phyloP scores from a whole-genome alignment of 805 yeast species.

The Yamadazyma akitaensis region DNA sequence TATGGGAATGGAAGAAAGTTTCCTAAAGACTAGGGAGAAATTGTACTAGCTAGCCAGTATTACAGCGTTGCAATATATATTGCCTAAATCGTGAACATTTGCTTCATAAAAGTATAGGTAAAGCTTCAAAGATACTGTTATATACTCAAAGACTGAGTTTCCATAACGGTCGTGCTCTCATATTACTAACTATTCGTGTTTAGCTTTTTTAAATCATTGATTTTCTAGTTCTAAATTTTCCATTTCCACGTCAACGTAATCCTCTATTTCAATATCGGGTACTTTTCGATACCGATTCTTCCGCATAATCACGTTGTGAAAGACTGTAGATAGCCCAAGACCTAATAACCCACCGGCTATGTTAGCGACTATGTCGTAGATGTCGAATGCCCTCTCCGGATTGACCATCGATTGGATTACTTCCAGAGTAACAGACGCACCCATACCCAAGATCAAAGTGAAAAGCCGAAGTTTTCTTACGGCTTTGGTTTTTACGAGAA shows the following conservation, averaged over 20 bases:
- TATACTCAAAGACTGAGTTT: neutral
- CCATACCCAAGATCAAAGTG: conserved; percentile 42
- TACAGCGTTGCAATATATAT: too few relatives aligned
- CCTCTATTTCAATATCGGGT: neutral
- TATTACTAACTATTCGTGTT: neutral
- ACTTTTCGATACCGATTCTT: neutral
- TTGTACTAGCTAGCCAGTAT: too few relatives aligned
- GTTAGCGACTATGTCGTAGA: conserved; percentile 41
- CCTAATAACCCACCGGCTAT: conserved; percentile 30
- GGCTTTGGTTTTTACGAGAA: conserved; percentile 37
- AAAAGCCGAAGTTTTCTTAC: conserved; percentile 28
- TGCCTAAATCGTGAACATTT: too few relatives aligned
- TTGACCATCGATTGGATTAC: conserved; percentile 45
- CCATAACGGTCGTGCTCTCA: too few relatives aligned
- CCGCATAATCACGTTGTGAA: neutral
- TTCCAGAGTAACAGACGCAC: conserved; percentile 51
- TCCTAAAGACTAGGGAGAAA: too few relatives aligned
- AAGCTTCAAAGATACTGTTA: too few relatives aligned
- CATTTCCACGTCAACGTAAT: conserved; percentile 12
- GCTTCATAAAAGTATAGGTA: too few relatives aligned
- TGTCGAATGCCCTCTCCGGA: conserved; percentile 48
- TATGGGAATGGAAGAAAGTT: too few relatives aligned
- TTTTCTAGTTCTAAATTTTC: conserved; percentile 1
- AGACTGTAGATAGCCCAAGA: conserved; percentile 9
- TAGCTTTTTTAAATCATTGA: too few relatives aligned